These are phyloP conservation scores for Thelonectria discophora DNA, from an alignment of 2,329 filamentous ascomycete species.

Conservation along the genomic window DNA sequence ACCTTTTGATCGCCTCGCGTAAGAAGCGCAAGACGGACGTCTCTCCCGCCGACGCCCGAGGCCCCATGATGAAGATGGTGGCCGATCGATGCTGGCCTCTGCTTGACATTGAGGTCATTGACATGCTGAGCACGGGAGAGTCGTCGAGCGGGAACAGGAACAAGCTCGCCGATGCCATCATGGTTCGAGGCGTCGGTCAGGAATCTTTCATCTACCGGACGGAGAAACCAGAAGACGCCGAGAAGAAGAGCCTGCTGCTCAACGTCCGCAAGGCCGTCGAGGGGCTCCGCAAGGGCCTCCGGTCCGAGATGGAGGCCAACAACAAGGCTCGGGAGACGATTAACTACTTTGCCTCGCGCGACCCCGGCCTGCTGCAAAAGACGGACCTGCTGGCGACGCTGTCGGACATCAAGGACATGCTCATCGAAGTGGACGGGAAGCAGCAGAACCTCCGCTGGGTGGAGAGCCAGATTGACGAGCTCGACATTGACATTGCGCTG, in stretches of 20 bases:
- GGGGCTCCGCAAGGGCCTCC: conserved; percentile 84
- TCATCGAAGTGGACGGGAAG: conserved; percentile 95
- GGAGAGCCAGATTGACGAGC: conserved; percentile 91
- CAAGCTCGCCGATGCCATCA: conserved; percentile 85
- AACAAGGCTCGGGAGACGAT: conserved; percentile 86
- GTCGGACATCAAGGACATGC: conserved; percentile 83
- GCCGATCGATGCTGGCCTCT: conserved; percentile 95
- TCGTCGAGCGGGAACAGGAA: conserved; percentile 59
- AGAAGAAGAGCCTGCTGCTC: conserved; percentile 83
- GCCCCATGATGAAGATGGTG: conserved; percentile 77
- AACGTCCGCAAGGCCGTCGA: conserved; percentile 94
- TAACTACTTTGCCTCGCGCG: conserved; percentile 83
- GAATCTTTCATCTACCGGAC: conserved; percentile 96
- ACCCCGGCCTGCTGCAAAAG: conserved; percentile 79
- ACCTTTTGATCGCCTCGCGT: conserved; percentile 87
- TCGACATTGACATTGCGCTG: conserved; percentile 94
- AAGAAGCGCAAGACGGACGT: conserved; percentile 91
- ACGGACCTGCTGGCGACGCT: conserved; percentile 81
- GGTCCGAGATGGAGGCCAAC: conserved; percentile 86
- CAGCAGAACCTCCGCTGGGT: conserved; percentile 97
- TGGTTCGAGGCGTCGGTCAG: conserved; percentile 83
- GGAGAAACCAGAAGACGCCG: conserved; percentile 78
- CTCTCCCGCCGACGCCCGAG: conserved; percentile 57
- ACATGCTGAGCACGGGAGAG: conserved; percentile 76
- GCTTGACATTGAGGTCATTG: conserved; percentile 90